Percentiles rank a stretch among this genome's conserved stretches.
Evolutionary conservation across 2,329 filamentous ascomycete species (phyloP).

Genomic region (Conoideocrella luteorostrata): DNA sequence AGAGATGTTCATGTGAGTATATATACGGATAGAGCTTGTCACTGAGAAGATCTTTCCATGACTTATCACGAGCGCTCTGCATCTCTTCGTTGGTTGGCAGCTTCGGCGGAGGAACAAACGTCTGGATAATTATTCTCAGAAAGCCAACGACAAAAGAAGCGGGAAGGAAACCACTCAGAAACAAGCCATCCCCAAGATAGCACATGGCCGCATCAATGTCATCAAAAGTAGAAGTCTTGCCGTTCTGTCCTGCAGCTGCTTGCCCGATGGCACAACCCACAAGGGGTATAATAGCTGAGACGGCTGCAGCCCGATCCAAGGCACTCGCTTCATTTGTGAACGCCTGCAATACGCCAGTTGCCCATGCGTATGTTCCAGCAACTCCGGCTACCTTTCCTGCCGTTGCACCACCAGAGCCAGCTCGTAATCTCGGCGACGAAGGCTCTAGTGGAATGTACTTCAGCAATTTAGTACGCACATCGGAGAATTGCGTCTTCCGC

Average conservation of each 20-base stretch:
- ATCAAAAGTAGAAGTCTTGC: not conserved
- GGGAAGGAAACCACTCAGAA: not conserved
- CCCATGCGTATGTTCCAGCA: not conserved
- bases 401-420: not conserved
- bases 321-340: not conserved
- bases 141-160: not conserved
- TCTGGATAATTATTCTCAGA: not conserved
- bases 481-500: no score
- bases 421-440: not conserved
- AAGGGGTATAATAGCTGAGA: not conserved
- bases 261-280: not conserved
- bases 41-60: not conserved
- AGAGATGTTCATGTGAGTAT: not conserved
- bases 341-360: not conserved
- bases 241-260: not conserved
- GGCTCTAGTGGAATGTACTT: not conserved
- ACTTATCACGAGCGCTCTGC: not conserved
- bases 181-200: not conserved
- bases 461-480: no score
- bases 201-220: not conserved
- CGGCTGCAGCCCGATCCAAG: not conserved
- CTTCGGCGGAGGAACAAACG: not conserved
- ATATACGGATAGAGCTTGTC: not conserved
- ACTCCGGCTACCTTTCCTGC: not conserved
- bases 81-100: not conserved